Base-by-base conservation (phyloP, 768 basidiomycete genomes). In the Mycena alexandri region DNA sequence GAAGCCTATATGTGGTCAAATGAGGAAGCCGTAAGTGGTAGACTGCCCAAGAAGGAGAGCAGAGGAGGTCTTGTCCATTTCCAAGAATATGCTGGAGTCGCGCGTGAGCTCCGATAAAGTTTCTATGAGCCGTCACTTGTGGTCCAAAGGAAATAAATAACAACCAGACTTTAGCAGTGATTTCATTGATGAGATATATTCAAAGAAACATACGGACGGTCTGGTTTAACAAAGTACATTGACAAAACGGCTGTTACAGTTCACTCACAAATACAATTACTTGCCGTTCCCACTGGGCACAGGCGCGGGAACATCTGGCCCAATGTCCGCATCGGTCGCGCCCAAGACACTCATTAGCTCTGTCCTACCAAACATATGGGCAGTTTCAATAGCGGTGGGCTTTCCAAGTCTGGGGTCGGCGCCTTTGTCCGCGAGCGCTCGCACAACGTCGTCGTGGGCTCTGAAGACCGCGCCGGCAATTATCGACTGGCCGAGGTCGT, bases 391-490 rank as follows among this genome's bases (percentile, higher is more conserved):
- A 0, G 91, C 93, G 25, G 83, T 91, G 2, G 93, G 92, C 25
- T 77, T 84, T 8, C 93, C 93, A 16, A 81, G 64, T 51, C 89
- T 81, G 2, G 92, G 90, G 77, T 93, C 86, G 0, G 92, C 92
- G 5, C 86, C 83, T 21, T 79, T 80, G 33, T 78, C 83, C 24
- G 86, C 75, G 33, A 94, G 83, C 1, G 81, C 78, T n/a, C 81
- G 81, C 1, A 91, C 89, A 51, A 93, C 82, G 9, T 87, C 89
- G 62, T 87, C 85, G 72, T 91, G 82, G 0, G 82, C 86, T 76
- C 94, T 94, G 81, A 93, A 94, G 0, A 93, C 87, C 0, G 90
- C 92, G 3, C 93, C 93, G 9, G 93, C 90, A 22, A 94, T 79
- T 24, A 92, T 88, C 11, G 90, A 89, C 71, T 94, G 93, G 0